Evolutionary conservation across 805 yeast genomes (phyloP), one percentile per base, ranked within the genome.

Genomic region (Limtongia smithiae): DNA sequence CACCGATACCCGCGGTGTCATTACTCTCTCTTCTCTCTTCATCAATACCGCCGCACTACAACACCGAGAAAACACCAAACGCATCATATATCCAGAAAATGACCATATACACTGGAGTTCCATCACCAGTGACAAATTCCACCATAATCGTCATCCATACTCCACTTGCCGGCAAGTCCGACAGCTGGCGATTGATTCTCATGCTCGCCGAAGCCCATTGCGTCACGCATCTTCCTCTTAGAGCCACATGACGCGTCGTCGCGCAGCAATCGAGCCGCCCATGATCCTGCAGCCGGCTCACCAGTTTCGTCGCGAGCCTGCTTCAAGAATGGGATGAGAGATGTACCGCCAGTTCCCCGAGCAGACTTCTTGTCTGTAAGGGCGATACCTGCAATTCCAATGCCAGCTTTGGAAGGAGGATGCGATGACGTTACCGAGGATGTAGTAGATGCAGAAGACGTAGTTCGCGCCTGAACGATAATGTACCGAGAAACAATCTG

Each of bases 221-320:
- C 48, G 18, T 47, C 50, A n/a, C 49, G 46, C 50, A 48, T 51
- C 42, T 46, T 44, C n/a, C 56, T 46, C 32, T 34, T 33, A 6
- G 46, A 9, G 17, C 18, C 41, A 18, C 33, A 34, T 2, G 31
- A 25, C 6, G 50, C 52, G 21, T 44, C 50, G 41, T 59, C 63
- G 18, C 62, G 60, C 36, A 71, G 60, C 31, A 71, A 47, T 54
- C 91, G 75, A 63, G 79, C 80, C 64, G 95, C 96, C 97, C 97
- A 89, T 41, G 72, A 76, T 48, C 96, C 91, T 22, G 95, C 96
- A 20, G 96, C 96, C 11, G 89, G 80, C 60, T 85, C 93, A 37
- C 95, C 95, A 2, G 96, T 90, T 65, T 90, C 97, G 69, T 90
- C 97, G 66, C 97, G 78, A 60, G 96, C 91, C 68, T 91, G 97